Percentiles rank a stretch among this genome's conserved stretches.
phyloP scores from a whole-genome alignment of 2,329 filamentous ascomycete species.

The Tolypocladium capitatum region DNA sequence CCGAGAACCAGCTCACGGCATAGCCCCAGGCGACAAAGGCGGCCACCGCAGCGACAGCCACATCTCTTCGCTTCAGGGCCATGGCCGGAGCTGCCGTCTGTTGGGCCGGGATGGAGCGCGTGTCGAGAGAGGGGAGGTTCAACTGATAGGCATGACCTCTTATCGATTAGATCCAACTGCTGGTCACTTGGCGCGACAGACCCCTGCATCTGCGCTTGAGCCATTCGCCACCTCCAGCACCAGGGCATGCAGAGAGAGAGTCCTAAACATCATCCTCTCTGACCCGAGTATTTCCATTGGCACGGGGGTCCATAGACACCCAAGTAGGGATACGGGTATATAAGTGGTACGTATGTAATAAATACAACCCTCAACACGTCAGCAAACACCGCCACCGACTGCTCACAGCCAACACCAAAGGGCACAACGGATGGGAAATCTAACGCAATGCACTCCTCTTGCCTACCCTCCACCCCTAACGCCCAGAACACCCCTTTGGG shows the following conservation, averaged over 20 bases:
- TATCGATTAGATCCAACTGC: neutral
- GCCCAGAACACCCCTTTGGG: neutral
- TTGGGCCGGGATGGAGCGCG: conserved; percentile 7
- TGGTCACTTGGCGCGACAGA: neutral
- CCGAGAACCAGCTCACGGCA: conserved; percentile 67
- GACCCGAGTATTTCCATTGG: neutral
- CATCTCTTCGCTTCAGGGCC: conserved; percentile 63
- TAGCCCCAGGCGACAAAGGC: conserved; percentile 82
- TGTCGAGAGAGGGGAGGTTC: neutral
- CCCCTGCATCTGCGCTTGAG: neutral
- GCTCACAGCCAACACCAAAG: neutral
- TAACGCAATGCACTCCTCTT: neutral
- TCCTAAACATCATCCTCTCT: too few species aligned
- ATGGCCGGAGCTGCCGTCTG: conserved; percentile 28
- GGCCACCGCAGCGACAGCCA: conserved; percentile 52
- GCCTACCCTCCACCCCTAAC: neutral
- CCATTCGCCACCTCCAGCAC: too few species aligned
- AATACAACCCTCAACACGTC: neutral
- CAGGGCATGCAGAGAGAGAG: too few species aligned
- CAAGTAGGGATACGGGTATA: neutral
- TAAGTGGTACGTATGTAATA: neutral
- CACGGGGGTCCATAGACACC: too few species aligned
- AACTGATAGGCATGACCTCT: neutral
- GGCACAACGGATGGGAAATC: neutral
- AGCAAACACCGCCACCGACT: neutral